These are phyloP conservation scores for Saksenaea oblongispora DNA, from an alignment of 371 early-diverging fungal genomes.

Conservation along the genomic window DNA sequence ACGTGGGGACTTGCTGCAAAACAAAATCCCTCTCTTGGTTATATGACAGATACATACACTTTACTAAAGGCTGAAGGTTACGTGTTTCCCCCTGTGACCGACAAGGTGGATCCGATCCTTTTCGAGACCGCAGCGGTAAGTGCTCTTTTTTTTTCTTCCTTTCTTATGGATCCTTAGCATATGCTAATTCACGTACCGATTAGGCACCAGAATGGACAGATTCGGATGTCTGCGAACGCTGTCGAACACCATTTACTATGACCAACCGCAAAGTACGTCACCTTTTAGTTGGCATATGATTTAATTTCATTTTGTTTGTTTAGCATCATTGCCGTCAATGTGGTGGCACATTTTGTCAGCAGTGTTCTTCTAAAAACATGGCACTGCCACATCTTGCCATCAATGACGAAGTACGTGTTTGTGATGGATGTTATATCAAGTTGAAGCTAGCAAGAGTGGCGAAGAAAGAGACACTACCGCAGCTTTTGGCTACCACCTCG, in stretches of 20 bases:
- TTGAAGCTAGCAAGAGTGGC: conserved; percentile 53
- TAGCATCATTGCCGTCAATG: conserved; percentile 97
- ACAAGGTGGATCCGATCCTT: conserved; percentile 68
- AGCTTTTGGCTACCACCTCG: not conserved
- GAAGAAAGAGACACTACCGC: conserved; percentile 16
- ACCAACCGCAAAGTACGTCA: conserved; percentile 82
- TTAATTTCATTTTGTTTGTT: not conserved
- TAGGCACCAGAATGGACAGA: conserved; percentile 97
- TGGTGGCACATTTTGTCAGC: conserved; percentile 90
- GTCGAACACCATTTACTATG: conserved; percentile 88
- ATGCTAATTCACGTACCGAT: not conserved
- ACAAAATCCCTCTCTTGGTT: conserved; percentile 73
- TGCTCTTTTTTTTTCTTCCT: not conserved
- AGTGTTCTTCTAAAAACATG: conserved; percentile 86
- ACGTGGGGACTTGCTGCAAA: conserved; percentile 87
- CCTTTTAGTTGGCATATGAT: not conserved
- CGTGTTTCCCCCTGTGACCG: conserved; percentile 74
- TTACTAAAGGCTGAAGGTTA: conserved; percentile 74
- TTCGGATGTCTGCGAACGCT: conserved; percentile 91
- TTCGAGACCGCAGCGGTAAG: conserved; percentile 73
- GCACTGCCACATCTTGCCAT: conserved; percentile 89
- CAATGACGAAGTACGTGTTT: conserved; percentile 89
- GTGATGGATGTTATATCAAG: conserved; percentile 86
- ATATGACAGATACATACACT: conserved; percentile 77
- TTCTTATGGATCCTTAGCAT: not conserved